Percentiles rank a stretch among this genome's conserved stretches.
These are phyloP conservation scores for Hypoxylon sp. DNA, from an alignment of 2,329 filamentous ascomycete species.

Conservation along the genomic window DNA sequence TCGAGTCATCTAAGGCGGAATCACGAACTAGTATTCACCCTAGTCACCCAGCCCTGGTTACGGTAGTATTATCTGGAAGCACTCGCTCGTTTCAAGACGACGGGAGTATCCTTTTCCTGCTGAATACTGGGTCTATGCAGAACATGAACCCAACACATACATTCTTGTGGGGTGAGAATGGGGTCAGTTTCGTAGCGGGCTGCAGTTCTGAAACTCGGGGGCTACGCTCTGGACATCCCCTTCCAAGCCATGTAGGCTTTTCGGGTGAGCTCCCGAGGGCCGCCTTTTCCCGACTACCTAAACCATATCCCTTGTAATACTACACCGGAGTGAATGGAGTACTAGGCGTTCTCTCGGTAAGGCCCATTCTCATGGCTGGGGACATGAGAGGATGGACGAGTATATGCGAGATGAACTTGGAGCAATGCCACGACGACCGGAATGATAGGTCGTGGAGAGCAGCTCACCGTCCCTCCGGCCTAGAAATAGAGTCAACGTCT, in stretches of 20 bases:
- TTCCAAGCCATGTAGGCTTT: slow-evolving; percentile 5
- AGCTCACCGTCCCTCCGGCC: slow-evolving; percentile 13
- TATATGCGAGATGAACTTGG: slow-evolving; percentile 19
- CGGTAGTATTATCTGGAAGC: slow-evolving; percentile 12
- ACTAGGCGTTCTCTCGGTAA: slow-evolving; percentile 19
- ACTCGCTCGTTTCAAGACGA: slow-evolving; percentile 19
- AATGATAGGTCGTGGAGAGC: slow-evolving; percentile 16
- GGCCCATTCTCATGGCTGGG: slow-evolving; percentile 12
- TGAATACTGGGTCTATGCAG: slow-evolving; percentile 14
- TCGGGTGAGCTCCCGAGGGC: slow-evolving; percentile 18
- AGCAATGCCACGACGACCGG: slow-evolving; percentile 11
- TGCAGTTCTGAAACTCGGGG: slow-evolving; percentile 38
- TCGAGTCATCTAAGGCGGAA: slow-evolving; percentile 3
- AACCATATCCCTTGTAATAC: slow-evolving; percentile 15
- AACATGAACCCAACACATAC: slow-evolving; percentile 21
- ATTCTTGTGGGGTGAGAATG: slow-evolving; percentile 28
- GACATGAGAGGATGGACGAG: slow-evolving; percentile 17
- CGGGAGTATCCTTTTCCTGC: slow-evolving; percentile 18
- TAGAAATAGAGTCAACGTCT: slow-evolving; percentile 37
- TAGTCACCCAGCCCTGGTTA: background rate
- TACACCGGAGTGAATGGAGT: slow-evolving; percentile 28
- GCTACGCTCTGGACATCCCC: slow-evolving; percentile 22
- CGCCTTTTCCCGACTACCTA: slow-evolving; percentile 13
- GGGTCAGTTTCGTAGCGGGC: slow-evolving; percentile 26
- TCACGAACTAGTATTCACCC: background rate